Conservation (phyloP, 768 basidiomycete species). For the Amanita inopinata region DNA sequence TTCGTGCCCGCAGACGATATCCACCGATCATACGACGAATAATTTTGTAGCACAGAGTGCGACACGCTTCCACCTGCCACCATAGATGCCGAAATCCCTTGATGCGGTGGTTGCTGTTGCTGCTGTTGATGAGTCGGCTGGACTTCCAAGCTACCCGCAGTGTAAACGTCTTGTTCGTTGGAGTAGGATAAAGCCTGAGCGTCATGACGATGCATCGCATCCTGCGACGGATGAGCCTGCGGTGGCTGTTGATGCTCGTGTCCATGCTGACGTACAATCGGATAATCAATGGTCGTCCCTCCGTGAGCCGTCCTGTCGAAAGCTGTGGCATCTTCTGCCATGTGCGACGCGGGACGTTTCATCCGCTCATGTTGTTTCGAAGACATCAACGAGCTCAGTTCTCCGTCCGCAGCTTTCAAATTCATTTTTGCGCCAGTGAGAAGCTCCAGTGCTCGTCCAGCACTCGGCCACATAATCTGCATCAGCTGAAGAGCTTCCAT, state of each 20-base stretch:
- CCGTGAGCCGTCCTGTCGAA: conserved; percentile 8
- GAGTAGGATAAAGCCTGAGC: background rate
- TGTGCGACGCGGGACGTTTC: conserved; percentile 54
- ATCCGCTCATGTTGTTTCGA: conserved; percentile 24
- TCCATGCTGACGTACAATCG: conserved; percentile 1
- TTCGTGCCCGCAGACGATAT: conserved; percentile 19
- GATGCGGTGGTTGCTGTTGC: background rate
- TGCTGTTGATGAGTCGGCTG: background rate
- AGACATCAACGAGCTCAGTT: conserved; percentile 13
- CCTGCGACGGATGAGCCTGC: background rate
- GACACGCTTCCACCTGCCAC: background rate
- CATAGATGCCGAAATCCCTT: background rate
- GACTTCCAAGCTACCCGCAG: background rate
- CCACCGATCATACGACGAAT: conserved; percentile 38
- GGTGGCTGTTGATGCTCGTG: background rate
- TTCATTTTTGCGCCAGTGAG: conserved; percentile 52
- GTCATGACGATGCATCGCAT: background rate
- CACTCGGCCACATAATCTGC: conserved; percentile 68
- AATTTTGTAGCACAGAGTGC: conserved; percentile 3
- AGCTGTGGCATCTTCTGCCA: conserved; percentile 27
- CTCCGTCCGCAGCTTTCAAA: conserved; percentile 16
- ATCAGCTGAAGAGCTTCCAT: conserved; percentile 59
- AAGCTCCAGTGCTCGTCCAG: conserved; percentile 63
- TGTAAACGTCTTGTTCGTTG: background rate
- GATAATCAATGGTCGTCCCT: background rate